These are phyloP conservation scores for Gastrolobium bilobum DNA, from an alignment of 306 rosid genomes.

Conservation along the genomic window DNA sequence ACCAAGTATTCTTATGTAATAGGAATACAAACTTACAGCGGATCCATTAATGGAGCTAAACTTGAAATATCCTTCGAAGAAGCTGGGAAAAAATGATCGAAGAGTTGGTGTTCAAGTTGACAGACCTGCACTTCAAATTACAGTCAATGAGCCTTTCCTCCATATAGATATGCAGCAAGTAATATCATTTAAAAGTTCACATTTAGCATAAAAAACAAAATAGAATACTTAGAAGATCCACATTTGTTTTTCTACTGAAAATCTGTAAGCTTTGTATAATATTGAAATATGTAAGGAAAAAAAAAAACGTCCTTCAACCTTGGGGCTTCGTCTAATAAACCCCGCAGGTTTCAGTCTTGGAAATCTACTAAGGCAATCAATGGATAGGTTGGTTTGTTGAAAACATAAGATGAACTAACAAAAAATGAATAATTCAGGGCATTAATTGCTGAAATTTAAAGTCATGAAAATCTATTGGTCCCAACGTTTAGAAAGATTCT, in stretches of 20 bases:
- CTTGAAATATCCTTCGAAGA: conserved; percentile 90
- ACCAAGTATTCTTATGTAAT: conserved; percentile 14
- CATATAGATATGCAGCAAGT: conserved; percentile 33
- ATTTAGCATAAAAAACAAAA: conserved; percentile 20
- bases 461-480: neutral
- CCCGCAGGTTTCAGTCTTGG: neutral
- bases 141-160: conserved; percentile 42
- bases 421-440: neutral
- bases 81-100: conserved; percentile 94
- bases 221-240: conserved; percentile 23
- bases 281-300: neutral
- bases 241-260: conserved; percentile 32
- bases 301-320: neutral
- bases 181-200: conserved; percentile 34
- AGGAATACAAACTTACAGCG: conserved; percentile 76
- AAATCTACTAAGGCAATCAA: conserved; percentile 14
- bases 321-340: conserved; percentile 3
- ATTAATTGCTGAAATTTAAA: neutral
- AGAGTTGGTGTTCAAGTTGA: conserved; percentile 97
- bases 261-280: conserved; percentile 30
- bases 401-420: conserved; percentile 2
- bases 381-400: neutral
- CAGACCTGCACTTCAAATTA: conserved; percentile 77
- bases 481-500: neutral
- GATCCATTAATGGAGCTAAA: conserved; percentile 95